Evolutionary conservation across 2,329 filamentous ascomycete species (phyloP), one percentile per base, ranked within the genome.

Genomic region (Epichloe uncinata): DNA sequence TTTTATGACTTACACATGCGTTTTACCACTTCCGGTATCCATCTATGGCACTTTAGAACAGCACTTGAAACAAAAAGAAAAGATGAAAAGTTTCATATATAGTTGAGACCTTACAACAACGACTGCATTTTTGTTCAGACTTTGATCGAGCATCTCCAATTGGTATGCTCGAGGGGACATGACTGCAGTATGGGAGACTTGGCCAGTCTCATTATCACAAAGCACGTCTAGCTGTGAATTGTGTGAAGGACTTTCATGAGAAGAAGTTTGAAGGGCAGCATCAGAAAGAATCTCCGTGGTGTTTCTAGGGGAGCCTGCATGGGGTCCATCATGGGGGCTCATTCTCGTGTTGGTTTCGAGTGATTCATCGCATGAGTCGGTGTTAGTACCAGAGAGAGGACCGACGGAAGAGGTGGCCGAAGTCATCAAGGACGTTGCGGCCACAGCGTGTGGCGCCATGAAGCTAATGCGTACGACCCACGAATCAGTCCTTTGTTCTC

Each of bases 1-100:
- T 12, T 30, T 46, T 8, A 7, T 44, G 15, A 65, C 75, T 66
- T 74, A 87, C 84, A 89, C 77, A 55, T 84, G 81, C 3, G 85
- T 89, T 63, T 90, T 90, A 2, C 85, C 85, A 55, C 78, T 87
- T 1, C 85, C 85, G 0, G 85, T 90, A 54, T 86, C 84, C 85
- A 89, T 89, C 83, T 85, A 53, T n/a, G 11, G 4, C 22, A 41
- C n/a, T 22, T 38, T 15, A 50, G 36, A 15, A 46, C 8, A 26
- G 26, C 22, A 13, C 5, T 34, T 16, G 13, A 2, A 36, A 8
- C 9, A n/a, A 26, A 18, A 16, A 12, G 9, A 41, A 11, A 41
- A 3, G 20, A 20, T n/a, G 8, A 18, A 41, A 20, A 13, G 3
- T 41, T 30, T 9, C 16, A 13, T 26, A 5, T 46, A 26, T 46